phyloP scores from a whole-genome alignment of 441 rosid species.

The Brassica hybrid region DNA sequence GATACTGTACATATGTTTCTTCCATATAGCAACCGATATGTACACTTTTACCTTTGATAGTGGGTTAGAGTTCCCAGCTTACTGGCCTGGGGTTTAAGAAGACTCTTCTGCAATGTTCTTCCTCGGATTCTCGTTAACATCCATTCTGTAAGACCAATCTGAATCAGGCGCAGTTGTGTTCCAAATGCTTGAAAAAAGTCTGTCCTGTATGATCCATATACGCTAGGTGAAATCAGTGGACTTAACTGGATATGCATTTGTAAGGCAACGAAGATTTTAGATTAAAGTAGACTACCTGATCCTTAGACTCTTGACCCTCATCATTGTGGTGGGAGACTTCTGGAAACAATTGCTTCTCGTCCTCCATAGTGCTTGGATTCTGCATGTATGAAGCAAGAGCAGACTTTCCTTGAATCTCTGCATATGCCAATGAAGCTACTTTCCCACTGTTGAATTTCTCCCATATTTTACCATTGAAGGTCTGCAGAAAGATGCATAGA shows the following conservation, averaged over 20 bases:
- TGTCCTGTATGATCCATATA: conserved; percentile 60
- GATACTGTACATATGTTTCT: conserved; percentile 36
- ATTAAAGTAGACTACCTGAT: conserved; percentile 50
- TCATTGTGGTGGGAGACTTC: conserved; percentile 72
- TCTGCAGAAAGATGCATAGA: conserved; percentile 58
- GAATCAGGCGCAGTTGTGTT: conserved; percentile 70
- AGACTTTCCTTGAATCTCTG: conserved; percentile 84
- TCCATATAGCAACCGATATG: conserved; percentile 49
- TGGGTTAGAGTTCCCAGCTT: conserved; percentile 54
- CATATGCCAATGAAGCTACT: conserved; percentile 80
- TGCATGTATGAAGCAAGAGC: conserved; percentile 83
- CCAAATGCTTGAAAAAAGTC: conserved; percentile 66
- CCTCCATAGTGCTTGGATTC: conserved; percentile 78
- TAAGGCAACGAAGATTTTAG: too few species aligned
- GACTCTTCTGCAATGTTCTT: conserved; percentile 43
- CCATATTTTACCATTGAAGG: conserved; percentile 84
- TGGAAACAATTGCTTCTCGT: conserved; percentile 75
- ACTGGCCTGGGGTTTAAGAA: conserved; percentile 34
- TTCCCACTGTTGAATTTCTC: conserved; percentile 90
- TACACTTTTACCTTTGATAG: conserved; percentile 57
- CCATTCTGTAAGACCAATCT: conserved; percentile 67
- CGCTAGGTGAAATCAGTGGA: conserved; percentile 14
- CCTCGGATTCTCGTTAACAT: conserved; percentile 44
- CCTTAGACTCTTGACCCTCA: conserved; percentile 58
- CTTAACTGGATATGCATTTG: not conserved